Base-by-base conservation (phyloP, 2,329 filamentous ascomycete species). In the Zarea fungicola region DNA sequence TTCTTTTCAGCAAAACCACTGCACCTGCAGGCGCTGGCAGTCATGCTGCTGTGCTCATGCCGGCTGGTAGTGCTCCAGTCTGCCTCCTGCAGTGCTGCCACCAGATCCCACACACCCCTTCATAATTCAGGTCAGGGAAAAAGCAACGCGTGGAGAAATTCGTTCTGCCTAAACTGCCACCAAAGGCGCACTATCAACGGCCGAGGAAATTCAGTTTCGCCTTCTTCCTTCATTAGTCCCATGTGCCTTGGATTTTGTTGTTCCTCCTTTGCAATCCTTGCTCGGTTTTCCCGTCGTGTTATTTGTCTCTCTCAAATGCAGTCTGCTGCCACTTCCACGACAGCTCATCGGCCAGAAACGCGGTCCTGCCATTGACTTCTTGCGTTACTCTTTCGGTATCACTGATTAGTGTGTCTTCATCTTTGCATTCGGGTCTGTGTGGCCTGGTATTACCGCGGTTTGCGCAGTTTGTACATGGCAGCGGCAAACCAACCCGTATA, bases 81-180 rank as follows among this genome's bases (percentile, higher is more conserved):
- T 42, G 19, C 42, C 16, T 29, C 26, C 37, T 25, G 32, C 14
- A 26, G 26, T n/a, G 40, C 48, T 39, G 34, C 40, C 40, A 25
- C 47, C 47, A 49, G 47, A 50, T 50, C 48, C 42, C 48, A 46
- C 48, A 46, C 48, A 40, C 48, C 35, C 47, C n/a, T 43, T 43
- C 31, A 32, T 42, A 32, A 25, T 32, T 31, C 42, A 50, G 48
- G 48, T 35, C 42, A 50, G 32, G 42, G 35, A 50, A 46, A 50
- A 50, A 50, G 48, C 48, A 50, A 50, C 35, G 22, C 42, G 28
- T 42, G 42, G 41, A 46, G 40, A 50, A 46, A 44, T 40, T 19
- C 23, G 26, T 32, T 32, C 36, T 19, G 14, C 28, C 34, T 42
- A 42, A 42, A 34, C 23, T 46, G 26, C 36, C 37, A 23, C 35